Percentiles rank a stretch among this genome's conserved stretches.
phyloP scores from a whole-genome alignment of 1,284 basidiomycete species.

The Coniferiporia sulphurascens region DNA sequence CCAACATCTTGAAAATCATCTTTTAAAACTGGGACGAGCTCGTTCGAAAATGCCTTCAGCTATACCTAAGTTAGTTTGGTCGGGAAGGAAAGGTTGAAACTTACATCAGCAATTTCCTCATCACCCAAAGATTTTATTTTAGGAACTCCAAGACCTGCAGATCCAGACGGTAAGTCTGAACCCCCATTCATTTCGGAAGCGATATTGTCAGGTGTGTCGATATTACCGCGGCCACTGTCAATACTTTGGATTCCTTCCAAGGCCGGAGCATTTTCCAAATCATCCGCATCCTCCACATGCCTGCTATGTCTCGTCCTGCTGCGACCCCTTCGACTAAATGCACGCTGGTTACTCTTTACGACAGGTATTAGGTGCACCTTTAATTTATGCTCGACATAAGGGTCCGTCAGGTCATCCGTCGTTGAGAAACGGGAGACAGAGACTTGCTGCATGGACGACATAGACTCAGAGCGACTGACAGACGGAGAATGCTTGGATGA shows the following conservation, averaged over 20 bases:
- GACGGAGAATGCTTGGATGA: constrained; percentile 14
- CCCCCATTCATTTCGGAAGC: background rate
- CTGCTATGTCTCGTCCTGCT: constrained; percentile 12
- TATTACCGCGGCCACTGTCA: constrained; percentile 10
- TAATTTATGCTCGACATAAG: constrained; percentile 8
- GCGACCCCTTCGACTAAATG: constrained; percentile 11
- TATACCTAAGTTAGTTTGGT: background rate
- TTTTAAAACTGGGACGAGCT: constrained; percentile 7
- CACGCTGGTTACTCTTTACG: constrained; percentile 6
- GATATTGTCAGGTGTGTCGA: background rate
- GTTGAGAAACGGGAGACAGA: constrained; percentile 11
- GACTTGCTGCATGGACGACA: constrained; percentile 15
- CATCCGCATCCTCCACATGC: constrained; percentile 3
- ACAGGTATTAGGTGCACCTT: constrained; percentile 10
- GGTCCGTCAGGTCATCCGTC: constrained; percentile 11
- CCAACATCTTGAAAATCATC: constrained; percentile 17
- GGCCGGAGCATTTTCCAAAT: constrained; percentile 2
- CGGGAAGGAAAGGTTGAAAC: background rate
- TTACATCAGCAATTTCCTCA: constrained; percentile 45
- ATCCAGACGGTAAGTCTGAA: background rate
- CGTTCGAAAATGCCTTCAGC: constrained; percentile 15
- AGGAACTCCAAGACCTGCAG: background rate
- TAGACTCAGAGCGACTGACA: constrained; percentile 15
- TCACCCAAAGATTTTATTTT: constrained; percentile 23
- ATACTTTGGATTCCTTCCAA: constrained; percentile 19